phyloP scores from a whole-genome alignment of 192 early-diverging fungal genomes.

The Phlyctochytrium bullatum region DNA sequence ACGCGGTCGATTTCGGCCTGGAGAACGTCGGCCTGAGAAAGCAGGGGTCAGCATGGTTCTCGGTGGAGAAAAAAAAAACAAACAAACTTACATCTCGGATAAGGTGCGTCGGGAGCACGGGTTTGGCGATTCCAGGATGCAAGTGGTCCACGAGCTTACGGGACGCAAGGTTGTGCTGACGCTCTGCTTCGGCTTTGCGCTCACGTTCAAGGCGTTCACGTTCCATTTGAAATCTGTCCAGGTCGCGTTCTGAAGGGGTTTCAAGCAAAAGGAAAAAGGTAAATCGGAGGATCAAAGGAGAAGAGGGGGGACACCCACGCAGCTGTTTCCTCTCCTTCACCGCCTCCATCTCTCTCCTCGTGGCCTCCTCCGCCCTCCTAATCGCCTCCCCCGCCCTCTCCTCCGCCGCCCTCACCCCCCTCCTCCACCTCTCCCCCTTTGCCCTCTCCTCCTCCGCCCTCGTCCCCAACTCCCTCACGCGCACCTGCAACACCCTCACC shows the following conservation, averaged over 20 bases:
- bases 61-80: too few species aligned
- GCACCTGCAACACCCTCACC: not conserved
- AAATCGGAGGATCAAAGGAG: not conserved
- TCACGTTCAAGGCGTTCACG: constrained; percentile 10
- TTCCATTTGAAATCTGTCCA: constrained; percentile 41
- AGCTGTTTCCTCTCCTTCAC: constrained; percentile 35
- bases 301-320: constrained; percentile 12
- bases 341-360: constrained; percentile 33
- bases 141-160: too few species aligned
- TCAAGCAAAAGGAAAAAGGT: not conserved
- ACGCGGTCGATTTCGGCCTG: not conserved
- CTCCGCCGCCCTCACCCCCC: constrained; percentile 24
- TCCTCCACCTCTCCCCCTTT: constrained; percentile 11
- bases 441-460: constrained; percentile 37
- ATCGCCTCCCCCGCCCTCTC: constrained; percentile 20
- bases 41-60: too few species aligned
- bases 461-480: constrained; percentile 23
- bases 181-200: not conserved
- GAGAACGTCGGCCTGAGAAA: not conserved
- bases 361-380: constrained; percentile 20
- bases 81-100: too few species aligned
- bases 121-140: too few species aligned
- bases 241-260: constrained; percentile 31
- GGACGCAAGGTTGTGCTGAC: too few species aligned
- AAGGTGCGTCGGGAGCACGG: too few species aligned